phyloP scores from a whole-genome alignment of 148 eudicot species.

The Persicaria tinctoria region DNA sequence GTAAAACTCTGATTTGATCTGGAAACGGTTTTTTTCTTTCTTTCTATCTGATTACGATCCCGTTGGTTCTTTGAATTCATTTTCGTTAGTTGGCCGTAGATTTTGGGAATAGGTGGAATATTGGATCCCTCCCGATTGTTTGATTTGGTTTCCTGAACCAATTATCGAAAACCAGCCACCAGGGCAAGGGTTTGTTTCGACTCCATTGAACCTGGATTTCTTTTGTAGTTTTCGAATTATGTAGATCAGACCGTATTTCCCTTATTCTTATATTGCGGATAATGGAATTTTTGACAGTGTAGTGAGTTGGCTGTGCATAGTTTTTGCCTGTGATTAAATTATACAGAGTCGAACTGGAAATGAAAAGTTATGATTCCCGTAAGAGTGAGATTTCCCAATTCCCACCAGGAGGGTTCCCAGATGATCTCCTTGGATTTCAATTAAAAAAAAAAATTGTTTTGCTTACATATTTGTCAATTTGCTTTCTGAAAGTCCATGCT shows the following conservation, averaged over 20 bases:
- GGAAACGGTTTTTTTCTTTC: background rate
- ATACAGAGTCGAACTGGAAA: background rate
- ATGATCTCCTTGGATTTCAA: background rate
- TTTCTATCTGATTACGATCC: background rate
- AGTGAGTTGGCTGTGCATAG: background rate
- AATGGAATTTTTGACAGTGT: background rate
- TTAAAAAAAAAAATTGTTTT: background rate
- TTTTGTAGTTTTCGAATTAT: background rate
- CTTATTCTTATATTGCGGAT: background rate
- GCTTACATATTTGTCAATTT: background rate
- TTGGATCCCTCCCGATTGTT: background rate
- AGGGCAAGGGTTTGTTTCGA: background rate
- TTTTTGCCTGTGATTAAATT: background rate
- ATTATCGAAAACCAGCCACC: background rate
- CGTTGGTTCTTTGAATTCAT: background rate
- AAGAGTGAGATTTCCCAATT: background rate
- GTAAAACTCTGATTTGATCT: background rate
- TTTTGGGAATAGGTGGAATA: background rate
- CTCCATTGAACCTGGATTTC: conserved; percentile 1
- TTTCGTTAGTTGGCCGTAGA: background rate
- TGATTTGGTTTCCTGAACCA: background rate
- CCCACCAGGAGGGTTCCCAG: background rate
- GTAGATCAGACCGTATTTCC: background rate
- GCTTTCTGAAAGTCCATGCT: background rate
- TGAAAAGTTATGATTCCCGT: background rate